phyloP scores from a whole-genome alignment of 495 filamentous ascomycete genomes.

The Xylaria bambusicola region DNA sequence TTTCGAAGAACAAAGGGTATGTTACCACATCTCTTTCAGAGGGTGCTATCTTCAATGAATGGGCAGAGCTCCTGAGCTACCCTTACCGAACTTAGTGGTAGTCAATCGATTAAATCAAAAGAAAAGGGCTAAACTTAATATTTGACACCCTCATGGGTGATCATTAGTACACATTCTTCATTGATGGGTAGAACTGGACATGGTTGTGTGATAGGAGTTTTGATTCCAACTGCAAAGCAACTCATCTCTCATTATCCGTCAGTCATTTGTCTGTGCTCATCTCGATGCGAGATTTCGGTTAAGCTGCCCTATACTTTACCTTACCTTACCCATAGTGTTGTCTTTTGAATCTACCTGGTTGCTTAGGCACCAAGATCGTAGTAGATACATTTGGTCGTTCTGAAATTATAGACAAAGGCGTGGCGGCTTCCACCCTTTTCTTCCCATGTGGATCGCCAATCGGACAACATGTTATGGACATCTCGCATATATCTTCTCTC shows the following conservation, averaged over 20 bases:
- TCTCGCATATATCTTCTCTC: slow-evolving; percentile 88
- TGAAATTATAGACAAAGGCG: slow-evolving; percentile 80
- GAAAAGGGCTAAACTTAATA: too few relatives aligned
- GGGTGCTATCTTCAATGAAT: background rate
- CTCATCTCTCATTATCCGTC: slow-evolving; percentile 15
- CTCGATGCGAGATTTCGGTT: too few relatives aligned
- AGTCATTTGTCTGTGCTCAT: slow-evolving; percentile 13
- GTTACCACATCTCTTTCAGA: background rate
- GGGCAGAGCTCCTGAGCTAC: too few relatives aligned
- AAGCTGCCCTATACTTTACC: background rate
- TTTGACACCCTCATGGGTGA: too few relatives aligned
- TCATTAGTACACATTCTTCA: background rate
- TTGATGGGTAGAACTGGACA: background rate
- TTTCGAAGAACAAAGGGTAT: background rate
- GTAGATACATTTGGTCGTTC: slow-evolving; percentile 72
- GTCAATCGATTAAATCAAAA: too few relatives aligned
- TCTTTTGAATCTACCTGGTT: background rate
- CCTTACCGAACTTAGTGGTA: too few relatives aligned
- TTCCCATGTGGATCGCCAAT: slow-evolving; percentile 60
- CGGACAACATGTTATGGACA: slow-evolving; percentile 73
- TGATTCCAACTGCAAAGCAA: background rate
- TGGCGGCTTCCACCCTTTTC: slow-evolving; percentile 56
- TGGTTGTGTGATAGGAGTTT: background rate
- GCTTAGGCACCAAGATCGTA: slow-evolving; percentile 66
- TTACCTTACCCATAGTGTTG: background rate